Base-by-base conservation (phyloP, 768 basidiomycete genomes). In the Agaricus sinodeliciosus region DNA sequence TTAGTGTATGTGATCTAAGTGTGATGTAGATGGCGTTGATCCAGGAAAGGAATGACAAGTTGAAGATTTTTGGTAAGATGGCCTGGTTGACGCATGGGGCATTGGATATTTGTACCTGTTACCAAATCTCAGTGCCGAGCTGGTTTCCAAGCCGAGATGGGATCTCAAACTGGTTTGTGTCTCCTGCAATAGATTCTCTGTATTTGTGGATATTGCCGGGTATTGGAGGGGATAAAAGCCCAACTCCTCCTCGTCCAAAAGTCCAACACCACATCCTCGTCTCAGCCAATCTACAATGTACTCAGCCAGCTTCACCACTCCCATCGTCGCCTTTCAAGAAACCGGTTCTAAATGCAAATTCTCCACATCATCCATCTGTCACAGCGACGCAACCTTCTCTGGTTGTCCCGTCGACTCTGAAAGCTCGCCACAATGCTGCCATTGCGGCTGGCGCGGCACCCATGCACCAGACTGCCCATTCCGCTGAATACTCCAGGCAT, bases 381-480 rank as follows among this genome's bases (percentile, higher is more conserved):
- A 28, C 16, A 18, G 58, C 40, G 54, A 63, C 63, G 57, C 61
- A 64, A 47, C 58, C 61, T 59, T 60, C 45, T 57, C 57, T 49
- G 57, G 61, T 11, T 54, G 55, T 9, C 31, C 36, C 48, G 57
- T 67, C 55, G 49, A 58, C 55, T 64, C 73, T 48, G 69, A 79
- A 60, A 80, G 76, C 71, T 73, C 79, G n/a, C 84, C 86, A 55
- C 84, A 86, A 65, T 88, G 86, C 70, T 86, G 84, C 74, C 84
- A 86, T 65, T 88, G 86, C 57, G 84, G 84, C 59, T 84, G 74
- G 74, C 81, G 85, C 60, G 84, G 84, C 36, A 63, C 71, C 55
- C 77, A 78, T 60, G 65, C 79, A 25, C 77, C 81, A 34, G 74
- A 70, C 62, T 87, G 85, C 72, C 83, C 83, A 40, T 84, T 85